Evolutionary conservation across 208 protist species (phyloP).

Genomic region (Kentomonas sorsogonicus): DNA sequence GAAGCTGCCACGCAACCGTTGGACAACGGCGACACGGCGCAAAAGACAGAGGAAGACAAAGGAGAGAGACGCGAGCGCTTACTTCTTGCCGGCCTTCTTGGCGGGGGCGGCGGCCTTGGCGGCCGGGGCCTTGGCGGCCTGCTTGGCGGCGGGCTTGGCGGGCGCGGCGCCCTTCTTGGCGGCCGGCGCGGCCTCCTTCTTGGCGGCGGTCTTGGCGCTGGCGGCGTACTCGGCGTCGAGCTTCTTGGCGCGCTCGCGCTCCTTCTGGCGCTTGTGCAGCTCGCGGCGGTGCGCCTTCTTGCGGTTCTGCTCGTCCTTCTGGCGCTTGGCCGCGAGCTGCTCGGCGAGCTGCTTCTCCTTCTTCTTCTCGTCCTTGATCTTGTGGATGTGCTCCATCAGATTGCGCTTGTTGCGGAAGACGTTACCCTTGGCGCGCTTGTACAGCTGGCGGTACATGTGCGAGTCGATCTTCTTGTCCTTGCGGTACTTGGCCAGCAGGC

Average conservation of each 20-base stretch:
- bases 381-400: constrained; percentile 98
- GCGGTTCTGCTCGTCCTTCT: constrained; percentile 67
- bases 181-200: constrained; percentile 40
- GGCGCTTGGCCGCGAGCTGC: constrained; percentile 66
- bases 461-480: constrained; percentile 97
- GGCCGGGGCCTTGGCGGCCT: constrained; percentile 29
- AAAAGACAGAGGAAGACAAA: constrained; percentile 9
- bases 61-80: constrained; percentile 11
- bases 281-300: constrained; percentile 64
- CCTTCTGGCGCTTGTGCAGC: constrained; percentile 71
- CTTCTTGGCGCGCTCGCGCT: constrained; percentile 60
- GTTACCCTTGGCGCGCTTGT: constrained; percentile 98
- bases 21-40: too few relatives aligned
- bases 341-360: constrained; percentile 94
- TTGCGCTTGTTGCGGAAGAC: constrained; percentile 99
- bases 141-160: constrained; percentile 19
- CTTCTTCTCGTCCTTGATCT: constrained; percentile 95
- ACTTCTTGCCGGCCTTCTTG: constrained; percentile 51
- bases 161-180: constrained; percentile 34
- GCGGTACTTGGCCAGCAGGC: constrained; percentile 97
- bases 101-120: constrained; percentile 53
- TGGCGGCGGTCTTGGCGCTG: constrained; percentile 36
- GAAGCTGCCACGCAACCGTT: background rate
- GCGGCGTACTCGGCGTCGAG: constrained; percentile 50
- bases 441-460: constrained; percentile 97